phyloP scores from a whole-genome alignment of 768 basidiomycete species.

The Podaxis rugospora region DNA sequence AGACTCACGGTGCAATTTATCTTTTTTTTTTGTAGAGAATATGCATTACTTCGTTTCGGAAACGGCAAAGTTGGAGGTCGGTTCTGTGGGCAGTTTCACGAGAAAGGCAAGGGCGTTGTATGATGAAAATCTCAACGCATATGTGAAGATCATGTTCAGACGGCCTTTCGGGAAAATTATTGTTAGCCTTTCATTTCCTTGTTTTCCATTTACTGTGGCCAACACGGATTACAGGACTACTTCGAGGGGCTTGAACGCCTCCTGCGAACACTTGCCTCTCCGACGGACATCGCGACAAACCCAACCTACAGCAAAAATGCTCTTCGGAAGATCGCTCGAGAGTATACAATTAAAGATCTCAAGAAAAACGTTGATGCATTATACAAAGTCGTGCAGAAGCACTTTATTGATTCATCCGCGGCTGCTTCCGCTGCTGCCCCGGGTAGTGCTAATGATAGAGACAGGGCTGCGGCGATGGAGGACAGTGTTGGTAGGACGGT shows the following conservation, averaged over 20 bases:
- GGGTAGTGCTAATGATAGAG: slow-evolving; percentile 2
- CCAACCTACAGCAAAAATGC: slow-evolving; percentile 69
- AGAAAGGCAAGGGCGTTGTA: slow-evolving; percentile 79
- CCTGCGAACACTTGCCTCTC: slow-evolving; percentile 49
- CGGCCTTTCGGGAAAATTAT: slow-evolving; percentile 85
- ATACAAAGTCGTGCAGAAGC: slow-evolving; percentile 92
- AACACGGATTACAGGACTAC: slow-evolving; percentile 62
- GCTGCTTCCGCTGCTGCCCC: slow-evolving; percentile 34
- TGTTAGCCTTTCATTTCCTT: slow-evolving; percentile 39
- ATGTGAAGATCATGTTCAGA: slow-evolving; percentile 83
- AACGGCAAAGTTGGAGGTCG: slow-evolving; percentile 63
- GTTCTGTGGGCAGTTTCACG: slow-evolving; percentile 58
- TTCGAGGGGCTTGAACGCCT: slow-evolving; percentile 92
- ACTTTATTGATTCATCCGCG: slow-evolving; percentile 82
- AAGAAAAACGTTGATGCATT: slow-evolving; percentile 84
- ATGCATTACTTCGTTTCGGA: slow-evolving; percentile 94
- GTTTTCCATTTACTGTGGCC: not conserved
- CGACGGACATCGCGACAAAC: slow-evolving; percentile 68
- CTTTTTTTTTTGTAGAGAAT: slow-evolving; percentile 58
- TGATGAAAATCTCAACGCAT: slow-evolving; percentile 83
- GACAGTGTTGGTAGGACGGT: slow-evolving; percentile 32
- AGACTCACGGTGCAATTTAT: not conserved
- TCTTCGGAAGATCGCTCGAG: slow-evolving; percentile 83
- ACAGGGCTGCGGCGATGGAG: slow-evolving; percentile 1
- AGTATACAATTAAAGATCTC: slow-evolving; percentile 83